Base-by-base conservation (phyloP, 2,329 filamentous ascomycete species). In the Tolypocladium guangdongense region DNA sequence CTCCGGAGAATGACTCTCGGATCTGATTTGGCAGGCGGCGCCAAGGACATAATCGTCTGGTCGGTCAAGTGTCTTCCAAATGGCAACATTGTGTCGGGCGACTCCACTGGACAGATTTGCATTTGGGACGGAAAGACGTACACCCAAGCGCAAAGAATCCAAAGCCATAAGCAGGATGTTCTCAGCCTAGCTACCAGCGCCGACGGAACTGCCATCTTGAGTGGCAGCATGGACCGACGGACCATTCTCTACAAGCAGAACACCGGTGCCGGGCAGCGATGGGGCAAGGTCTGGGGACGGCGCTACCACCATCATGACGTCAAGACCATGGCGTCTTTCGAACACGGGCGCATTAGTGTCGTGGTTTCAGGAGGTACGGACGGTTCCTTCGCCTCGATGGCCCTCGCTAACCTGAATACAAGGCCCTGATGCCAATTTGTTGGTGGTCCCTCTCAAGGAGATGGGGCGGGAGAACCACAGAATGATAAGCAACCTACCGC, bases 61-160 rank as follows among this genome's bases (percentile, higher is more conserved):
- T 86, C 89, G 51, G 86, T 99, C 57, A 96, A 90, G 70, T 90
- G 87, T 64, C 77, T 97, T 35, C 82, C 87, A 11, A 87, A 88
- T 63, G 91, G 90, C 50, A 90, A 93, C 60, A 93, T 99, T 57
- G 85, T 97, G 14, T 96, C 91, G 2, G 93, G 90, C 50, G 93
- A 99, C 67, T 97, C 93, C 3, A 91, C 90, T 6, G 93, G 93
- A 35, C 90, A 97, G 66, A 78, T 99, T 41, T 85, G 89, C 59
- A 88, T 97, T 65, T 99, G 91, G 87, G 90, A 95, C 66, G 89
- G 90, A 53, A 91, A 88, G 71, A 95, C 89, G 52, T 96, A 92
- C 68, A 91, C 90, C 5, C 83, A 96, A 61, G 79, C 83, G 37
- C 93, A 99, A 66, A 81, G 91, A 50, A 82, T 99, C 52, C 85